A percentile compares a stretch with the other conserved stretches of the same genome.
Evolutionary conservation across 129 eudicot genomes (phyloP).

Genomic region (Pulicaria dysenterica): DNA sequence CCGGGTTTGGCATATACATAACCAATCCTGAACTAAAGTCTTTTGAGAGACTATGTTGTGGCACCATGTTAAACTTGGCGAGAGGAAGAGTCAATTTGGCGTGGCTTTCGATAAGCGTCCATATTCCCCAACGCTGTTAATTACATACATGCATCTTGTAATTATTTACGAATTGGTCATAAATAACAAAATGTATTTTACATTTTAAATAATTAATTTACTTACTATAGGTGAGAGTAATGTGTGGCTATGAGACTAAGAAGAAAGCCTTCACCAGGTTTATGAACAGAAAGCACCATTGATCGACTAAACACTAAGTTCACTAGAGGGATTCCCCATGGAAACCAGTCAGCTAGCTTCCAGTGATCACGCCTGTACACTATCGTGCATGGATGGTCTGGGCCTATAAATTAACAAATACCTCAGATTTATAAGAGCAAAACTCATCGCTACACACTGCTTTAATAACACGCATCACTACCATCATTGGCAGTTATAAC

Average conservation of each 20-base stretch:
- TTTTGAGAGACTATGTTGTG: conserved; percentile 7
- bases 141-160: neutral
- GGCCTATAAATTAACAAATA: neutral
- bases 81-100: conserved; percentile 6
- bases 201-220: neutral
- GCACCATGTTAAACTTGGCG: conserved; percentile 7
- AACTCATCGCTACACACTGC: too few species aligned
- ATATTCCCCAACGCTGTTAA: conserved; percentile 9
- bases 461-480: too few species aligned
- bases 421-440: neutral
- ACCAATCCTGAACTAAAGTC: neutral
- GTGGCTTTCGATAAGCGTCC: neutral
- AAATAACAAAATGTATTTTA: neutral
- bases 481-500: too few species aligned
- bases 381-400: conserved; percentile 6
- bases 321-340: neutral
- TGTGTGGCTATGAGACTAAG: neutral
- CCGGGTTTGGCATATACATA: neutral
- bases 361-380: conserved; percentile 6
- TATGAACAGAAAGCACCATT: conserved; percentile 1
- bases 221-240: conserved; percentile 13
- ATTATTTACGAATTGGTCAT: too few species aligned
- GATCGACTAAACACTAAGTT: neutral
- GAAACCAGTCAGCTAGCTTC: neutral
- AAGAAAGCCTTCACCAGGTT: conserved; percentile 9